Evolutionary conservation across 225 moss, liverwort and hornwort genomes (phyloP), one percentile per base, ranked within the genome.

Genomic region (Neckera pumila): DNA sequence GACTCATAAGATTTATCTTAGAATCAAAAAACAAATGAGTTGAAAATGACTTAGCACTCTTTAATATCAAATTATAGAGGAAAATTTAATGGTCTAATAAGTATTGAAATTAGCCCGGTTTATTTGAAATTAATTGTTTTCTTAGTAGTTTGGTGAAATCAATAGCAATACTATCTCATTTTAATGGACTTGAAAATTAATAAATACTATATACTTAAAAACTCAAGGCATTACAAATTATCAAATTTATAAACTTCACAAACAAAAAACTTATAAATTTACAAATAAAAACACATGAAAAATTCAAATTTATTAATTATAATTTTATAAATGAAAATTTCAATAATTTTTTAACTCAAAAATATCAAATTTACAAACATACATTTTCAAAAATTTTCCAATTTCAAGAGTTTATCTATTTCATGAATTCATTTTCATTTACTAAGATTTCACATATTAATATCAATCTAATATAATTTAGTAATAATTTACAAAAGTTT

Each of bases 1-100:
- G 28, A 72, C 17, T 27, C 23, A 42, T 9, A 3, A 43, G 9
- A 2, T 43, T 72, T 43, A 27, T n/a, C 17, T 10, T 17, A 17
- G 0, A 27, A 26, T 5, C 0, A 18, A 12, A 47, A 30, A 49
- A 47, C 1, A 47, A 47, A 31, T 7, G 31, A 74, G 4, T 74
- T 7, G 49, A 7, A 19, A 49, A 31, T 75, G 31, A 75, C 7
- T 12, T 7, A 49, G 1, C 1, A 1, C 11, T 1, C 47, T 0
- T 47, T 11, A 0, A 30, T 18, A 47, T 75, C 49, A 75, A 71
- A 74, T 19, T 18, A 18, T 12, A 2, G 6, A 0, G 2, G 4
- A 75, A 31, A 33, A 20, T 75, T 75, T 12, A 30, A 20, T 33
- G 2, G 18, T 49, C 12, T 1, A 18, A 75, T 20, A 12, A 27